phyloP scores from a whole-genome alignment of 768 basidiomycete genomes.

The Leccinum uliginosum region DNA sequence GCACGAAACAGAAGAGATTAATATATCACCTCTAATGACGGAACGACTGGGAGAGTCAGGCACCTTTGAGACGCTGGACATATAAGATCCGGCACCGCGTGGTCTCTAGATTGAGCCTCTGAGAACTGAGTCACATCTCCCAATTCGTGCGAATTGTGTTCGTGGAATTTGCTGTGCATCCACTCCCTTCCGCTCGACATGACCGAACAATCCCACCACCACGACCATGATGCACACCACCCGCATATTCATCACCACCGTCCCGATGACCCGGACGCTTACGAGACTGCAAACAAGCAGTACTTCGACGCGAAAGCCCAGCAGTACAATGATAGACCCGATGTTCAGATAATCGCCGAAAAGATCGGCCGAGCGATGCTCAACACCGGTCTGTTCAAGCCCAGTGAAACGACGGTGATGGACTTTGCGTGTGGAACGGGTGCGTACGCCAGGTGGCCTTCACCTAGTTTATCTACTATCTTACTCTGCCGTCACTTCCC shows the following conservation, averaged over 20 bases:
- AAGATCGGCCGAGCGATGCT: constrained; percentile 27
- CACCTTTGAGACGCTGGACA: background rate
- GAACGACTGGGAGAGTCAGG: background rate
- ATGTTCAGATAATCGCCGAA: constrained; percentile 18
- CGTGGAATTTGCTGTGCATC: background rate
- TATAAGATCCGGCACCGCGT: too few species aligned
- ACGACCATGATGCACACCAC: background rate
- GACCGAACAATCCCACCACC: background rate
- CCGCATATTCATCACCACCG: background rate
- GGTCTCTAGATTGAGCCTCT: too few species aligned
- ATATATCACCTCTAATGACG: background rate
- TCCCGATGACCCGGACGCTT: background rate
- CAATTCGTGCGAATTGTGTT: background rate
- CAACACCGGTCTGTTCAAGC: constrained; percentile 45
- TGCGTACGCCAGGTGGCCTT: constrained; percentile 13
- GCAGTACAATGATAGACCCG: constrained; percentile 23
- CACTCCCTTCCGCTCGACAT: background rate
- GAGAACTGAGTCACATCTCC: background rate
- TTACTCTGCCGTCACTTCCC: background rate
- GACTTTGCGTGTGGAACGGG: constrained; percentile 78
- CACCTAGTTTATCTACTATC: background rate
- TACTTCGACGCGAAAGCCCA: constrained; percentile 25
- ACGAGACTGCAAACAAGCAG: constrained; percentile 23
- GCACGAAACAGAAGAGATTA: background rate
- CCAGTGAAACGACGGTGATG: constrained; percentile 53